phyloP scores from a whole-genome alignment of 1,284 basidiomycete genomes.

The Ceratobasidium sp. region DNA sequence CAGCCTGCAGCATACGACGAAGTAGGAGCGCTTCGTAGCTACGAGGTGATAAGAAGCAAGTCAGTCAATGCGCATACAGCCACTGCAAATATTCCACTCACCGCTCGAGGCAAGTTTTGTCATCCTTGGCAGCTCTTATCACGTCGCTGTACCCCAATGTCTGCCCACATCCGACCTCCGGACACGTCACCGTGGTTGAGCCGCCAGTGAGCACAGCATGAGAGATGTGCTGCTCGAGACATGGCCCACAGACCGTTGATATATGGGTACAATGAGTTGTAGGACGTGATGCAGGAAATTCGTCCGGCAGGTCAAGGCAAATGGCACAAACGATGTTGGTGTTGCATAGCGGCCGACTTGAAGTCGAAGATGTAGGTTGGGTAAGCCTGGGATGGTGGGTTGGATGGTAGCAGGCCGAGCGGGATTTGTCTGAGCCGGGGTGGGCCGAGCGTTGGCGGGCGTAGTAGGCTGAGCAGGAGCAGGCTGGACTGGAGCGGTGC shows the following conservation, averaged over 20 bases:
- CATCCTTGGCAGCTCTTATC: neutral
- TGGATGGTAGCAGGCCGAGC: too few species aligned
- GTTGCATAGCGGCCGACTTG: too few species aligned
- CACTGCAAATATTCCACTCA: neutral
- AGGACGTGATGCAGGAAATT: neutral
- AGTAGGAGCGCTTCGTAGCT: conserved; percentile 33
- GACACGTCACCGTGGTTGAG: neutral
- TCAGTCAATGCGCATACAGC: neutral
- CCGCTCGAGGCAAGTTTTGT: neutral
- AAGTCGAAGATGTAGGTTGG: too few species aligned
- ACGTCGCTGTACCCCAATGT: neutral
- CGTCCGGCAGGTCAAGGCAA: neutral
- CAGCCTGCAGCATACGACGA: conserved; percentile 3
- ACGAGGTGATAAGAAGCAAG: neutral
- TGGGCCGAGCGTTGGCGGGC: too few species aligned
- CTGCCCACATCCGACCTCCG: neutral
- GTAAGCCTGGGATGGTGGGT: too few species aligned
- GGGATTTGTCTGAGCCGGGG: too few species aligned
- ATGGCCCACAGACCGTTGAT: neutral
- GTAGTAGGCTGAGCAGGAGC: too few species aligned
- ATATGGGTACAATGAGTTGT: neutral
- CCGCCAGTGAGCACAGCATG: neutral
- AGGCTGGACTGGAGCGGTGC: too few species aligned
- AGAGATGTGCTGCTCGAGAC: neutral
- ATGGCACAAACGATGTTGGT: neutral